Percentiles rank a stretch among this genome's conserved stretches.
phyloP scores from a whole-genome alignment of 2,329 filamentous ascomycete genomes.

The Lasiodiplodia sp. region DNA sequence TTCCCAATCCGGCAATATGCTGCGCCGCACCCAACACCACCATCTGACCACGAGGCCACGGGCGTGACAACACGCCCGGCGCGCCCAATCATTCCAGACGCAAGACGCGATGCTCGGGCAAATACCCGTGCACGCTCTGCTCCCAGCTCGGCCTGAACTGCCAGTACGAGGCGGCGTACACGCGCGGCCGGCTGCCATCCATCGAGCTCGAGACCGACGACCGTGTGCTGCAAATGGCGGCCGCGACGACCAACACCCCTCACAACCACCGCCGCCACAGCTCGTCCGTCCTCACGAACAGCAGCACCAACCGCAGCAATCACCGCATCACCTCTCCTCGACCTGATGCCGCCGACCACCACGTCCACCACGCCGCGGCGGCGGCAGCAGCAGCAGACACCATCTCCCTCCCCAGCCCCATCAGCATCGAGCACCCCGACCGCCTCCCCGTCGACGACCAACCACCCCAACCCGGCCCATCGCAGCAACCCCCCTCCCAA shows the following conservation, averaged over 20 bases:
- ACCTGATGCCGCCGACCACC: background rate
- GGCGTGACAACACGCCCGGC: background rate
- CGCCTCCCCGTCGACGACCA: background rate
- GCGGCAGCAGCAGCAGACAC: background rate
- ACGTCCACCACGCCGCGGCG: no score
- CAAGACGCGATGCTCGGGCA: conserved; percentile 47
- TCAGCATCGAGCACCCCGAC: conserved; percentile 20
- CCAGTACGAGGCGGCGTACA: conserved; percentile 60
- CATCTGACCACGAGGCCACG: background rate
- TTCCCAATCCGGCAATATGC: background rate
- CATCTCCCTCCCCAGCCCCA: conserved; percentile 15
- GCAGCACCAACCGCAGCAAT: background rate
- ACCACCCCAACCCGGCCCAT: background rate
- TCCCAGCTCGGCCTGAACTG: conserved; percentile 47
- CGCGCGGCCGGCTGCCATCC: conserved; percentile 54
- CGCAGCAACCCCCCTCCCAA: background rate
- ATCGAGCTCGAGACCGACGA: conserved; percentile 44
- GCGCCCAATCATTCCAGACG: conserved; percentile 36
- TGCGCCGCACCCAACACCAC: conserved; percentile 31
- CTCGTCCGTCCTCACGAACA: background rate
- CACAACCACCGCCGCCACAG: background rate
- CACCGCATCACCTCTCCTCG: background rate
- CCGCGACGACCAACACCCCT: background rate
- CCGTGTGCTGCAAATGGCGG: conserved; percentile 17
- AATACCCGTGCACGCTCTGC: conserved; percentile 46